Percentiles rank a stretch among this genome's conserved stretches.
Evolutionary conservation across 129 eudicot species (phyloP).

Genomic region (Lactuca sativa): DNA sequence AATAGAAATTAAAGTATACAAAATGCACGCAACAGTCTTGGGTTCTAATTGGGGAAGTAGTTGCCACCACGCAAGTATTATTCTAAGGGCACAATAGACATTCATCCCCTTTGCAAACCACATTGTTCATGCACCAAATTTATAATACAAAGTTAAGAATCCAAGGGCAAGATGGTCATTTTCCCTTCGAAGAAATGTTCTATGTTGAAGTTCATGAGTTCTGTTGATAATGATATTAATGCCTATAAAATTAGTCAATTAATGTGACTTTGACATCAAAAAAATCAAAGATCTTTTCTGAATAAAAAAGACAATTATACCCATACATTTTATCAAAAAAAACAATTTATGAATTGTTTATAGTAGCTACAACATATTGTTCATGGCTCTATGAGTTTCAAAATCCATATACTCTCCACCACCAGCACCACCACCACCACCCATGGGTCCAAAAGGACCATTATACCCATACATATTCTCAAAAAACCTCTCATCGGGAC

Average conservation of each 20-base stretch:
- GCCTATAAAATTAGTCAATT: neutral
- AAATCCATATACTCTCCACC: constrained; percentile 71
- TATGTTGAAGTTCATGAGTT: neutral
- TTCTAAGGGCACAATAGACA: neutral
- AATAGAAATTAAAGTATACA: neutral
- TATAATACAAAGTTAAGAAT: neutral
- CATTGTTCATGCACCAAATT: neutral
- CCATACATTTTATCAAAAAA: neutral
- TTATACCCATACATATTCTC: constrained; percentile 75
- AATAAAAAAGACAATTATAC: neutral
- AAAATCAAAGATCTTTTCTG: constrained; percentile 26
- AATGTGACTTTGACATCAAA: constrained; percentile 10
- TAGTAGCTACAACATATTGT: constrained; percentile 52
- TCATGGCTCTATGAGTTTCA: constrained; percentile 75
- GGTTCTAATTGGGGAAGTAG: neutral
- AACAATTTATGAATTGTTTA: constrained; percentile 9
- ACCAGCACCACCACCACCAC: neutral
- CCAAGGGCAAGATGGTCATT: neutral
- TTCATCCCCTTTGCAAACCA: neutral
- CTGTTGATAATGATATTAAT: neutral
- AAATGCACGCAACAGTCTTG: neutral
- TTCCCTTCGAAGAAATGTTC: neutral
- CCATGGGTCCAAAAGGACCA: constrained; percentile 55
- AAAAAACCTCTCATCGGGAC: constrained; percentile 57
- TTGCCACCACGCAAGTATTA: constrained; percentile 19